phyloP scores from a whole-genome alignment of 257 asterid genomes.

The Solanum sparsipilum region DNA sequence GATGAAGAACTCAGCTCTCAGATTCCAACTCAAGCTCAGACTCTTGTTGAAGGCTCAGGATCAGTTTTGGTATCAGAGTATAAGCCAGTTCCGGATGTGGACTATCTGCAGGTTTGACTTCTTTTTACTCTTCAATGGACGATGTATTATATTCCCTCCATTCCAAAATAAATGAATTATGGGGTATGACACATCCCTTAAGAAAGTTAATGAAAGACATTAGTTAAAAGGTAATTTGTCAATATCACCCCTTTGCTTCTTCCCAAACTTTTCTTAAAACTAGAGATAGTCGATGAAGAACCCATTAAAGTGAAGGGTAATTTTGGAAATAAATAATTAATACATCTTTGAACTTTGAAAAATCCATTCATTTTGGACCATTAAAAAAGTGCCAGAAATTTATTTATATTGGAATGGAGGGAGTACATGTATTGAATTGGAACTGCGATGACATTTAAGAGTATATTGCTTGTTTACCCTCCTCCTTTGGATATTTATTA shows the following conservation, averaged over 20 bases:
- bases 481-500: not conserved
- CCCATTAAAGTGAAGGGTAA: not conserved
- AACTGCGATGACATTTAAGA: not conserved
- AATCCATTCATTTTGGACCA: not conserved
- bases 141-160: not conserved
- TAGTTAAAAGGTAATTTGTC: not conserved
- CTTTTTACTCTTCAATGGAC: not conserved
- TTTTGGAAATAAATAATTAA: not conserved
- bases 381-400: not conserved
- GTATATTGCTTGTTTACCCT: not conserved
- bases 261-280: not conserved
- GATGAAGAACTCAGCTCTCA: constrained; percentile 57
- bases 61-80: constrained; percentile 63
- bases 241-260: not conserved
- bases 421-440: not conserved
- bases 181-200: not conserved
- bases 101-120: constrained; percentile 83
- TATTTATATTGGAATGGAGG: not conserved
- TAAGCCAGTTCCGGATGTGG: constrained; percentile 80
- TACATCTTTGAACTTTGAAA: not conserved
- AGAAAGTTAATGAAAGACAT: not conserved
- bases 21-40: constrained; percentile 82
- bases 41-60: constrained; percentile 79
- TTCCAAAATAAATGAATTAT: not conserved
- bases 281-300: not conserved